phyloP scores from a whole-genome alignment of 805 yeast genomes.

The Sugiyamaella qingdaonensis region DNA sequence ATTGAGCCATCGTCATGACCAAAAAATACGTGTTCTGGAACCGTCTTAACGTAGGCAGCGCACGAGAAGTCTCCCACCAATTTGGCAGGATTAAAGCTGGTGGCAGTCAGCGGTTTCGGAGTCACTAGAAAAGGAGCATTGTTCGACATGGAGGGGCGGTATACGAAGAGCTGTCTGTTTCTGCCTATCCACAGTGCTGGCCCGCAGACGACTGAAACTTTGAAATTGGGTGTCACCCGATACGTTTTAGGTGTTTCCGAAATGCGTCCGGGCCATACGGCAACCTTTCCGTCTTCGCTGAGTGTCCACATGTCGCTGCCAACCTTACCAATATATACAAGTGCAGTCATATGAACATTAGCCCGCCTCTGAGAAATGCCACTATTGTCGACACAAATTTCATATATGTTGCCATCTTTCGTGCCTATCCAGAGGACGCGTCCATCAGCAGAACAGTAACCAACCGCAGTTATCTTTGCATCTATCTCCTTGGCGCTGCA shows the following conservation, averaged over 20 bases:
- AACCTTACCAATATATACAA: constrained; percentile 19
- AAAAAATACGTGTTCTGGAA: constrained; percentile 31
- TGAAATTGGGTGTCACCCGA: constrained; percentile 28
- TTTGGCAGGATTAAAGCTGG: not conserved
- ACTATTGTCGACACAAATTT: constrained; percentile 22
- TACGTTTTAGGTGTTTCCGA: constrained; percentile 27
- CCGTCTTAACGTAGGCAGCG: constrained; percentile 22
- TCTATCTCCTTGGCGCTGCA: constrained; percentile 12
- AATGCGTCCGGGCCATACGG: constrained; percentile 31
- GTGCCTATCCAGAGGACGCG: constrained; percentile 32
- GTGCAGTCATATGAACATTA: constrained; percentile 22
- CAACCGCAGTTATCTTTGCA: constrained; percentile 25
- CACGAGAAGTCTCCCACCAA: constrained; percentile 31
- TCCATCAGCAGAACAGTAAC: constrained; percentile 14
- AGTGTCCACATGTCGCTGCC: constrained; percentile 31
- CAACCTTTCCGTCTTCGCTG: constrained; percentile 36
- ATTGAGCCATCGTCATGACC: constrained; percentile 41
- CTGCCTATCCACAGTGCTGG: constrained; percentile 34
- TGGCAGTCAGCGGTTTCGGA: constrained; percentile 24
- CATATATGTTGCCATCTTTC: constrained; percentile 33
- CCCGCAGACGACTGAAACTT: constrained; percentile 21
- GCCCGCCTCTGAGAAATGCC: constrained; percentile 22
- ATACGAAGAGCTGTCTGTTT: constrained; percentile 30
- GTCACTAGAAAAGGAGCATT: constrained; percentile 23
- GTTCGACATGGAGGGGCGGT: constrained; percentile 26